Conservation (phyloP, 257 asterid genomes). For the Oldenlandia corymbosa region DNA sequence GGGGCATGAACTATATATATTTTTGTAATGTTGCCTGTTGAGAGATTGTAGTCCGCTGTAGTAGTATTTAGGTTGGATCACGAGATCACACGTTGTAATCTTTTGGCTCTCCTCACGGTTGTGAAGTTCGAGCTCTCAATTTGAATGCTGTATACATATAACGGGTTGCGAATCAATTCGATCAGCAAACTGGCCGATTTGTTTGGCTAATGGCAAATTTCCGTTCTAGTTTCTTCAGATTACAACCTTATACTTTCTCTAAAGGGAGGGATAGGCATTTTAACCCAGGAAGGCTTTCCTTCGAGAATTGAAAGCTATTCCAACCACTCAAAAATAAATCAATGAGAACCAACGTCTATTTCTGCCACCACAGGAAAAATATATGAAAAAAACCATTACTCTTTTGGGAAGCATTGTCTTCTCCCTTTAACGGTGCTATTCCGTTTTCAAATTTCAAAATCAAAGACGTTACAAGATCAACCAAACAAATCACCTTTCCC, state of each 20-base stretch:
- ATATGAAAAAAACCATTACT: not conserved
- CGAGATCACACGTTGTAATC: not conserved
- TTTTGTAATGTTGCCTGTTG: no score
- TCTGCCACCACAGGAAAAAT: no score
- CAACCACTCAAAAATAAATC: not conserved
- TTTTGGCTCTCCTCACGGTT: not conserved
- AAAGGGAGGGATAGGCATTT: no score
- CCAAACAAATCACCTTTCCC: not conserved
- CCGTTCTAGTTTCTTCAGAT: no score
- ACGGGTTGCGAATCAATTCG: not conserved
- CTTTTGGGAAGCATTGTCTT: not conserved
- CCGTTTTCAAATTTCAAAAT: slow-evolving; percentile 1
- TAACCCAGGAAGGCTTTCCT: no score
- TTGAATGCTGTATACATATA: not conserved
- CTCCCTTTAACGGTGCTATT: not conserved
- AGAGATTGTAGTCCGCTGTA: no score
- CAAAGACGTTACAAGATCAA: not conserved
- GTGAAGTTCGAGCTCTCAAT: not conserved
- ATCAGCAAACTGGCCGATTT: no score
- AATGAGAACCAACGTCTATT: not conserved
- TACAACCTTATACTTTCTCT: no score
- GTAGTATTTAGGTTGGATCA: no score
- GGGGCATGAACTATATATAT: no score
- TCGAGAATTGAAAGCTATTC: not conserved
- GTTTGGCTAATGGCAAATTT: no score